Conservation (phyloP, 768 basidiomycete genomes). For the Rubroboletus satanas region DNA sequence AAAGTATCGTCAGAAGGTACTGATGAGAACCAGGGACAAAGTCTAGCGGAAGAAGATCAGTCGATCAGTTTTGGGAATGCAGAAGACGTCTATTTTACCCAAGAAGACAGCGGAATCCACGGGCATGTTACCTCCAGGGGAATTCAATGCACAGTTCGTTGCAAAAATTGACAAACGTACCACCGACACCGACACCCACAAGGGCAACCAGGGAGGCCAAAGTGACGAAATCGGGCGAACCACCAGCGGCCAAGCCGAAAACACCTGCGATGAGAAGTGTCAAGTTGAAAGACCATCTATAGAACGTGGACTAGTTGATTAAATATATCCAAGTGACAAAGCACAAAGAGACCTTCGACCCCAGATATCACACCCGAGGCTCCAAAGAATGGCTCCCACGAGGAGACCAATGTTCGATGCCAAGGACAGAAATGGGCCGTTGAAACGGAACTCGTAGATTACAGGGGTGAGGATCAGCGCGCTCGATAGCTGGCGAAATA, state of each 20-base stretch:
- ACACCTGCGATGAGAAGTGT: constrained; percentile 51
- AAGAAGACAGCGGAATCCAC: constrained; percentile 53
- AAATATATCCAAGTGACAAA: background rate
- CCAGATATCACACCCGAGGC: constrained; percentile 49
- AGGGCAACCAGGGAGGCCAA: constrained; percentile 46
- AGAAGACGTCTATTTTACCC: constrained; percentile 26
- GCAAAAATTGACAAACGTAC: constrained; percentile 10
- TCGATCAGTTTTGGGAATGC: background rate
- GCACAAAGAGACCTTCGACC: constrained; percentile 37
- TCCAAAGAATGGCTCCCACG: constrained; percentile 48
- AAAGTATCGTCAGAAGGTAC: constrained; percentile 53
- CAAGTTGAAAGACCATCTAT: constrained; percentile 49
- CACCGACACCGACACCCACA: constrained; percentile 48
- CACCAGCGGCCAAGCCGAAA: constrained; percentile 51
- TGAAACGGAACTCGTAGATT: constrained; percentile 45
- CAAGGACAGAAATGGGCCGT: constrained; percentile 46
- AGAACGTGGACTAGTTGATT: background rate
- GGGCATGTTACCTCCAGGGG: constrained; percentile 44
- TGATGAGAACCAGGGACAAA: constrained; percentile 52
- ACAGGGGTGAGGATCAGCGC: constrained; percentile 47
- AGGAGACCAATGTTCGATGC: constrained; percentile 53
- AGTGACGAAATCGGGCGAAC: constrained; percentile 43
- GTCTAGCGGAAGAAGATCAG: constrained; percentile 33
- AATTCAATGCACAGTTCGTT: background rate
- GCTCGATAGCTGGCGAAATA: constrained; percentile 32